These are phyloP conservation scores for Agaricus sinodeliciosus DNA, from an alignment of 768 basidiomycete genomes.

Conservation along the genomic window DNA sequence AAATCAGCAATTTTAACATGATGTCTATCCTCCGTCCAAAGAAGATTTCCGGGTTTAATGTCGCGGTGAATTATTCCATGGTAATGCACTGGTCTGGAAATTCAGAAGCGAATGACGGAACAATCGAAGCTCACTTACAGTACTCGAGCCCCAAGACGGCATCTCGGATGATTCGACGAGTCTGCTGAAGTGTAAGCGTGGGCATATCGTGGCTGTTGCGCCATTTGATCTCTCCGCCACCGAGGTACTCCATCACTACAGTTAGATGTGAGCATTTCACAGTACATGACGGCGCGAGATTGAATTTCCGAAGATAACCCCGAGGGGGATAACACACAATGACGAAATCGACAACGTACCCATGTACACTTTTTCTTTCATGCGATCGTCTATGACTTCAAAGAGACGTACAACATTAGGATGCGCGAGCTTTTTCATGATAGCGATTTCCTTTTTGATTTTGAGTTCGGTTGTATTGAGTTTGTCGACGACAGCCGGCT, in stretches of 20 bases:
- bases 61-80: conserved; percentile 99
- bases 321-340: neutral
- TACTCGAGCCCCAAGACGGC: conserved; percentile 94
- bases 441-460: conserved; percentile 91
- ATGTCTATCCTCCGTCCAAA: conserved; percentile 81
- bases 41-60: conserved; percentile 96
- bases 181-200: conserved; percentile 76
- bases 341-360: conserved; percentile 44
- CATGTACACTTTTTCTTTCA: conserved; percentile 87
- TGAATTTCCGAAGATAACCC: conserved; percentile 4
- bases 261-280: conserved; percentile 10
- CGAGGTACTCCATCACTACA: conserved; percentile 92
- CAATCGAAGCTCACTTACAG: conserved; percentile 45
- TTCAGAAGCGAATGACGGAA: conserved; percentile 13
- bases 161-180: conserved; percentile 84
- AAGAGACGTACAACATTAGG: conserved; percentile 84
- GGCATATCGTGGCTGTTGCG: conserved; percentile 57
- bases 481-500: conserved; percentile 54
- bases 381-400: conserved; percentile 92
- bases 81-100: conserved; percentile 67
- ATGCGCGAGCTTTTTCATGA: conserved; percentile 96
- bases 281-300: neutral
- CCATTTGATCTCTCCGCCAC: conserved; percentile 95
- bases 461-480: conserved; percentile 72
- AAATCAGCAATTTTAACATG: conserved; percentile 98